Base-by-base conservation (phyloP, 306 rosid genomes). In the Lupinus albus region DNA sequence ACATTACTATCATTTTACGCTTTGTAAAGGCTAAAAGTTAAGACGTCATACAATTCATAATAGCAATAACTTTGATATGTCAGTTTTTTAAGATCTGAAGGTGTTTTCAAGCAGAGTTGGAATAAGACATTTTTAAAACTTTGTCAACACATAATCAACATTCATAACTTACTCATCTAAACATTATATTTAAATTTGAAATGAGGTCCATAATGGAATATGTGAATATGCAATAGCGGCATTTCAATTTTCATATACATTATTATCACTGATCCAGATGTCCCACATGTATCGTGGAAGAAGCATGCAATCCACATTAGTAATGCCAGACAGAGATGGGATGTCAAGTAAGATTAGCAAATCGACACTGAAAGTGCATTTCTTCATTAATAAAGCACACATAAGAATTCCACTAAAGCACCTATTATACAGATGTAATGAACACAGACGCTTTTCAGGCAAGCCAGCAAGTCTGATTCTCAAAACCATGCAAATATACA, bases 351-450 rank as follows among this genome's bases (percentile, higher is more conserved):
- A 35, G 52, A 35, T 46, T 61, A 54, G 55, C 35, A 67, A 28
- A 45, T 44, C 30, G 73, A 61, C 18, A 68, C 21, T n/a, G 20
- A 48, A 61, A 79, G 54, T 33, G 10, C 78, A 78, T 30, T 50
- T 61, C 67, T 46, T 35, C 12, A 36, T n/a, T 41, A 49, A 28
- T 30, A 46, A 48, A 71, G 38, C 67, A 49, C 55, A 4, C 11
- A 2, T 25, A 54, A 54, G 47, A 61, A 59, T 45, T 61, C 68
- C 52, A 47, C 47, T 39, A 11, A 54, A 46, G 66, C 66, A 58
- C 35, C 61, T 20, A 64, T 15, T 38, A 53, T 44, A 41, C 33
- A 63, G 64, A 64, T 30, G 17, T 60, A 57, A 74, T 69, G 28
- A 48, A 54, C 42, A 70, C 2, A 13, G 12, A 55, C 74, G 64